Evolutionary conservation across 192 early-diverging fungal genomes (phyloP).

Genomic region (Mortierella alpina): DNA sequence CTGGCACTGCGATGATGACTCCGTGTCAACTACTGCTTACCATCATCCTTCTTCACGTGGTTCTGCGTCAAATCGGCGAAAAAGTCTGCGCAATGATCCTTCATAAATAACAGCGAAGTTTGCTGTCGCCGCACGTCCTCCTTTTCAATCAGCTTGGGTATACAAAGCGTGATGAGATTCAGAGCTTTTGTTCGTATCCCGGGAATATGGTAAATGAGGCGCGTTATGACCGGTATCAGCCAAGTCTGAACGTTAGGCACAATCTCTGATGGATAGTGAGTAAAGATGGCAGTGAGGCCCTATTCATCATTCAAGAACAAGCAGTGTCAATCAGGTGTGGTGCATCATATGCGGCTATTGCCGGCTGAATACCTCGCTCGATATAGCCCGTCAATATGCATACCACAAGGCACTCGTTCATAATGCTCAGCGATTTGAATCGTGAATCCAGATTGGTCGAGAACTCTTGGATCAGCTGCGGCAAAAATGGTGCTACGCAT

Average conservation of each 20-base stretch:
- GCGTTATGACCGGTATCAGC: slow-evolving; percentile 15
- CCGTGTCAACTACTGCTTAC: background rate
- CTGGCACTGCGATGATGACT: too few relatives aligned
- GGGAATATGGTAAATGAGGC: slow-evolving; percentile 13
- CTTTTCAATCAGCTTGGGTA: slow-evolving; percentile 30
- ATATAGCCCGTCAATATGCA: background rate
- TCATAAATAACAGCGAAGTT: slow-evolving; percentile 17
- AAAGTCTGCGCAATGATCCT: slow-evolving; percentile 15
- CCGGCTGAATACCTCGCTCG: background rate
- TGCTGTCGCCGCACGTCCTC: slow-evolving; percentile 17
- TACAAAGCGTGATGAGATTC: slow-evolving; percentile 10
- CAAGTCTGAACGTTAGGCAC: slow-evolving; percentile 14
- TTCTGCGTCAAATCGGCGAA: slow-evolving; percentile 11
- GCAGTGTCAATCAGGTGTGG: too few relatives aligned
- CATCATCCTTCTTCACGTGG: slow-evolving; percentile 15
- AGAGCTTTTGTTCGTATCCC: slow-evolving; percentile 36
- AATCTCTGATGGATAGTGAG: slow-evolving; percentile 21
- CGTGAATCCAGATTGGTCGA: slow-evolving; percentile 27
- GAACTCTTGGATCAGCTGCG: slow-evolving; percentile 20
- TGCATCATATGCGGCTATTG: too few relatives aligned
- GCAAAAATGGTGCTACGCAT: slow-evolving; percentile 6
- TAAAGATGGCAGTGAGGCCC: slow-evolving; percentile 13
- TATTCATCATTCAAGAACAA: background rate
- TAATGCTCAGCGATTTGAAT: slow-evolving; percentile 23
- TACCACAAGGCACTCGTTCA: slow-evolving; percentile 26